These are phyloP conservation scores for Persicaria maculosa DNA, from an alignment of 148 eudicot genomes.

Conservation along the genomic window DNA sequence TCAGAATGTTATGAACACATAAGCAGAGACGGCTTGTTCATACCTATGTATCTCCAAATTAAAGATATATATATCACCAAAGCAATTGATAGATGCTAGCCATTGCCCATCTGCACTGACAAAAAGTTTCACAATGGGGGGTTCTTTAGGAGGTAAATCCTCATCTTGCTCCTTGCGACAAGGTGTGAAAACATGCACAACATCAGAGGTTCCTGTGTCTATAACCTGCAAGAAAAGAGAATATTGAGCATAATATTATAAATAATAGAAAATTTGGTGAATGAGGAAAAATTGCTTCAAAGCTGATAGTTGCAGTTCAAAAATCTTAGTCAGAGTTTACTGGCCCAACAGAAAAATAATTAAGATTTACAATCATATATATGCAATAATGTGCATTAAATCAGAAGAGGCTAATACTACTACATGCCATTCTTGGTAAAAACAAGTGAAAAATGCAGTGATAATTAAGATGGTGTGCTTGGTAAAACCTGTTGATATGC, in stretches of 20 bases:
- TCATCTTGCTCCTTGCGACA: constrained; percentile 47
- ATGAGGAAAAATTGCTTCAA: not conserved
- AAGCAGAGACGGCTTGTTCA: not conserved
- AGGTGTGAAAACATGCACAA: constrained; percentile 71
- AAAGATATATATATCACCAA: constrained; percentile 83
- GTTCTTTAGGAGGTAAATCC: constrained; percentile 58
- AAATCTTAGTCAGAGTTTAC: not conserved
- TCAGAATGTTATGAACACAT: not conserved
- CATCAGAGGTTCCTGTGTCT: constrained; percentile 37
- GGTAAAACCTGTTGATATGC: too few relatives aligned
- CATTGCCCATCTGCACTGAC: constrained; percentile 90
- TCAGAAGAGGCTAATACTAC: not conserved
- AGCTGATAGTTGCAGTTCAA: not conserved
- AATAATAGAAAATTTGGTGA: not conserved
- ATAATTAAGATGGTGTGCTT: too few relatives aligned
- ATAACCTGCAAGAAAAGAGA: constrained; percentile 49
- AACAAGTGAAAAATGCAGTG: not conserved
- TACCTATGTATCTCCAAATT: constrained; percentile 82
- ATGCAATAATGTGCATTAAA: not conserved
- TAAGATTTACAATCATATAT: not conserved
- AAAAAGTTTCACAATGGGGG: constrained; percentile 77
- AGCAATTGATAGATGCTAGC: constrained; percentile 89
- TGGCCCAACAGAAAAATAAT: not conserved
- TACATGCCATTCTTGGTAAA: not conserved
- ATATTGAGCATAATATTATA: not conserved